Base-by-base conservation (phyloP, 2,329 filamentous ascomycete species). In the Coniochaeta sp. region DNA sequence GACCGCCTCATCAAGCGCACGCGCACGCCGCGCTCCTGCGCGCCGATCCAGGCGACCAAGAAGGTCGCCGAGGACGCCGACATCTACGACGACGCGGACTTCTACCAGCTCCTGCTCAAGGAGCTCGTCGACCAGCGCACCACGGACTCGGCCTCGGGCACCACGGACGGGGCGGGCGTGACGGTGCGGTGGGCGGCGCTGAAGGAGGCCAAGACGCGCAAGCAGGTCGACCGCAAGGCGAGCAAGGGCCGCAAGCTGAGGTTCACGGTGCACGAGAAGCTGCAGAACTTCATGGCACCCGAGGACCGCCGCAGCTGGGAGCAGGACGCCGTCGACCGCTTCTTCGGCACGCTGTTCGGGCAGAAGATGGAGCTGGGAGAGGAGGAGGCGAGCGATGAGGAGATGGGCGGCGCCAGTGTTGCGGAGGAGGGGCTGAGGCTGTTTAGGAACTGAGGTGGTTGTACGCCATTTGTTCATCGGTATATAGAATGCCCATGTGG, bases 261-360 rank as follows among this genome's bases (percentile, higher is more conserved):
- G 42, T 99, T 93, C 75, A 95, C 90, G 17, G 91, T 97, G 54
- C 93, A 98, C 71, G 93, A 98, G 78, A 98, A 98, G 79, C 75
- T 99, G 69, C 91, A 96, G 77, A 97, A 97, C 73, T 98, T 98
- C 71, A 97, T 97, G 92, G 93, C 93, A 12, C 88, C 92, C 0
- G 91, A 97, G 72, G 90, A 96, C 71, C 81, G 90, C 58, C 82
- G 89, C 3, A 75, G 73, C 17, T 99, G 95, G 95, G 89, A 90
- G 63, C 86, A 89, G 65, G 82, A 85, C 62, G 91, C 93, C 59
- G 85, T 91, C 61, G 90, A 95, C 67, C 75, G 85, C 60, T 85
- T 93, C 72, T 93, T 93, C 70, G 86, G 86, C 16, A 89, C 88
- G 28, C 73, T 93, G 64, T 84, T 93, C 64, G 90, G 90, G 0